A percentile compares a stretch with the other conserved stretches of the same genome.
Conservation (phyloP, 2,329 filamentous ascomycete genomes). For the Beauveria sp. region DNA sequence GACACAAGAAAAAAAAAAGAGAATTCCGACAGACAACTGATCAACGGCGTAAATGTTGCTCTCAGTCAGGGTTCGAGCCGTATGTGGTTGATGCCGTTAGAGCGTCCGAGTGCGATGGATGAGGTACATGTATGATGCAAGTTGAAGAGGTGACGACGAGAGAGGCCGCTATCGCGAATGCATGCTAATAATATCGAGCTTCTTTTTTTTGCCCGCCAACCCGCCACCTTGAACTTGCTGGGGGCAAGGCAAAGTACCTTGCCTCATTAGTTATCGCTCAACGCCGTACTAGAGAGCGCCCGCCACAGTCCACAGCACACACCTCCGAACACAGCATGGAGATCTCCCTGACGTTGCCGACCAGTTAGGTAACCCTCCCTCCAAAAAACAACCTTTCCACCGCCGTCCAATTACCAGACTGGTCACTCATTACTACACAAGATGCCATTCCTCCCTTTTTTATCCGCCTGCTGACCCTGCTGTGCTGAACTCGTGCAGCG, state of each 20-base stretch:
- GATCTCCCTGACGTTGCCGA: not conserved
- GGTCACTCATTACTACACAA: too few relatives aligned
- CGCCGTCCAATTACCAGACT: too few relatives aligned
- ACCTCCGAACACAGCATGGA: not conserved
- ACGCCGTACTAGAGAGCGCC: not conserved
- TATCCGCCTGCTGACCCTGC: not conserved
- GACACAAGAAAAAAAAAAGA: not conserved
- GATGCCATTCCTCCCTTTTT: not conserved
- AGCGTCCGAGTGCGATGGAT: not conserved
- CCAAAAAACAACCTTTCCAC: too few relatives aligned
- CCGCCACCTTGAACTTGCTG: not conserved
- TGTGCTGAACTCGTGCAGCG: not conserved
- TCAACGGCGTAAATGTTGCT: not conserved
- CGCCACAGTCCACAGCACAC: not conserved
- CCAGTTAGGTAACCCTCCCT: too few relatives aligned
- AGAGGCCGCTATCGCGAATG: not conserved
- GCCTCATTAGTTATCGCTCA: too few relatives aligned
- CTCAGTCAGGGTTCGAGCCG: not conserved
- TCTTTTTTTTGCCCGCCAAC: not conserved
- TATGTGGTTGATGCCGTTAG: not conserved
- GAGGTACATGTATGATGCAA: constrained; percentile 4
- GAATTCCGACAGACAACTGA: not conserved
- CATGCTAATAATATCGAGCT: not conserved
- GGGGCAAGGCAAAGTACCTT: not conserved
- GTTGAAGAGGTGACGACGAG: not conserved